Evolutionary conservation across 129 eudicot genomes (phyloP), one percentile per base, ranked within the genome.

Genomic region (Chrysanthemum lavandulifolium): DNA sequence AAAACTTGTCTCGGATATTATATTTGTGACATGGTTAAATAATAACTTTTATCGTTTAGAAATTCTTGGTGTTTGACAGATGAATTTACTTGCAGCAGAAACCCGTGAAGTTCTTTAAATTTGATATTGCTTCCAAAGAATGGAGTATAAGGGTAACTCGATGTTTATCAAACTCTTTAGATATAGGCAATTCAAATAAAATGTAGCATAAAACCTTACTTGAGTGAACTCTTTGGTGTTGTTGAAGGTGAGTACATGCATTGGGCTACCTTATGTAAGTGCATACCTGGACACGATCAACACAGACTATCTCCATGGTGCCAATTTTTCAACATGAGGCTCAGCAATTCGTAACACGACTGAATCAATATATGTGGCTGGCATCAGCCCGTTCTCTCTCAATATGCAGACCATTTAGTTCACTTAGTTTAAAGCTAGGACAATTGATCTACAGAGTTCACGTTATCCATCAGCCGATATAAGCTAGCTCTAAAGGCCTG

Each of bases 241-340:
- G 33, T 21, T 83, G n/a, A n/a, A 90, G 97, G 86, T 67, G 90
- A 84, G 40, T 69, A 74, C 79, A n/a, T n/a, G n/a, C n/a, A 72
- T 88, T 33, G 86, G 87, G 73, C 60, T 91, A 33, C 96, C 96
- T 8, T 84, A 82, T 64, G 49, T 86, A 80, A 81, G 92, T 25
- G 83, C 97, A 7, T 91, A 88, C 73, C 78, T 91, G 68, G 89
- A 88, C 70, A 88, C 97, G 1, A 77, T 91, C 60, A 88, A 82
- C 61, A 68, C 96, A 31, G 85, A 84, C 48, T 91, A 69, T 66
- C 75, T 80, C 1, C 97, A 91, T 5, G 96, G 96, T 11, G 96
- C 97, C 45, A 91, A 91, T 75, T 91, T 91, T 50, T 93, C 97
- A 13, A 86, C 96, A 2, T 91, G 97, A 57, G 97, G 96, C 18